Evolutionary conservation across 768 basidiomycete genomes (phyloP).

Genomic region (Hortiboletus flavorubellus): DNA sequence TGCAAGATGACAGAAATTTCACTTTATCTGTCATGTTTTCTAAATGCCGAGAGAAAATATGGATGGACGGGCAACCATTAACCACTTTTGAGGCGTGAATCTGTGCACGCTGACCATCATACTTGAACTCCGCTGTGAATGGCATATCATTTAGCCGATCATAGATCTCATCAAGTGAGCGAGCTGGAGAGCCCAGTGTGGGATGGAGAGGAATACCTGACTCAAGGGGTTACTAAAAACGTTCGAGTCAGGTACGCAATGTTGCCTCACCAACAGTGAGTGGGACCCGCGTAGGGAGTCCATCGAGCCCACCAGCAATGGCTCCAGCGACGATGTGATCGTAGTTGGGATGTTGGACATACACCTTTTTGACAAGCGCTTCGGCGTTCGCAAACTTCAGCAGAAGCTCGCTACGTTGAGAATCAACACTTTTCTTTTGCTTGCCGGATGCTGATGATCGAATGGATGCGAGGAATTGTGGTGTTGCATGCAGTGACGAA

Average conservation of each 20-base stretch:
- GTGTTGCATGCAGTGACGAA: constrained; percentile 30
- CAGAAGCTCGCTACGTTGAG: constrained; percentile 35
- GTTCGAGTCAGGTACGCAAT: constrained; percentile 1
- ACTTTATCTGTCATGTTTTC: constrained; percentile 93
- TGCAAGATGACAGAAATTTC: constrained; percentile 9
- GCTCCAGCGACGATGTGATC: constrained; percentile 63
- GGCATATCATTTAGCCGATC: constrained; percentile 58
- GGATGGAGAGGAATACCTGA: constrained; percentile 80
- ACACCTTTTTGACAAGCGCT: constrained; percentile 63
- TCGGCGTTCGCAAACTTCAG: constrained; percentile 55
- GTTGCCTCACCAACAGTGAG: constrained; percentile 62
- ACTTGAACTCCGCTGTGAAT: constrained; percentile 88
- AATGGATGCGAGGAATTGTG: constrained; percentile 17
- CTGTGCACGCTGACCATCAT: constrained; percentile 85
- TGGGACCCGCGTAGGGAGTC: constrained; percentile 55
- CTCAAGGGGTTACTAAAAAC: constrained; percentile 13
- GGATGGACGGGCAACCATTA: constrained; percentile 38
- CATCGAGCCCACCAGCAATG: constrained; percentile 57
- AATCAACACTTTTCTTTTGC: constrained; percentile 32
- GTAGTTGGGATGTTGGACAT: constrained; percentile 76
- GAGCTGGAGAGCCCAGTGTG: constrained; percentile 81
- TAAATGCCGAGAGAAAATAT: constrained; percentile 83
- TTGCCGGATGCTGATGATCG: constrained; percentile 16
- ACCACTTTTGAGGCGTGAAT: constrained; percentile 51
- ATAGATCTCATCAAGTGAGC: constrained; percentile 84